Base-by-base conservation (phyloP, 169 alveolate genomes). In the Plasmodium falciparum region DNA sequence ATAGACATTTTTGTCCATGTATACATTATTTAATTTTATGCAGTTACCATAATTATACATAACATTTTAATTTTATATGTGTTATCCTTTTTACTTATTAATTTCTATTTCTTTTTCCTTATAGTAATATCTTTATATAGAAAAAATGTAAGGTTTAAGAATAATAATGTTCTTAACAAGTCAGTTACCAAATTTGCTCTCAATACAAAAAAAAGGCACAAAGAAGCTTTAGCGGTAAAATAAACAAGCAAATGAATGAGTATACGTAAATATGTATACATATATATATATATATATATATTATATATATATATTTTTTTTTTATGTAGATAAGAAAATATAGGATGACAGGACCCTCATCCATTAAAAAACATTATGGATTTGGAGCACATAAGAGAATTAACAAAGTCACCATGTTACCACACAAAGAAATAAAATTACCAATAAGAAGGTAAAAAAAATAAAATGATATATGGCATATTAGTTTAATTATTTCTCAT, bases 371-470 rank as follows among this genome's bases (percentile, higher is more conserved):
- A 50, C 97, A 95, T 75, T 88, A 89, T 63, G 91, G 97, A 59
- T 56, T 95, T 33, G 94, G 91, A 5, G 97, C 96, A 45, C 65
- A 95, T 43, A 95, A 96, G 7, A 95, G 97, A 13, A 96, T 94
- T 29, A 66, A 83, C 76, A 94, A 93, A 73, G 88, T 89, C 66
- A 90, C 96, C 13, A 93, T 94, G 63, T 45, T 92, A 33, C 97
- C 97, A 13, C 71, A 92, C 33, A 93, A 93, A 73, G 93, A 94
- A 17, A 93, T 95, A 17, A 89, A 52, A 26, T 89, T 93, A 29
- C 97, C 97, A 0, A 91, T 85, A 43, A 33, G 97, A 58, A 93
- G 97, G 97, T 95, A 49, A 61, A 89, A 8, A 54, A 33, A 33
- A 33, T 33, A 33, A 4, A 33, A 33, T 33, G 8, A 33, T 33